Percentiles rank a stretch among this genome's conserved stretches.
Evolutionary conservation across 257 asterid species (phyloP).

Genomic region (Plantago ovata): DNA sequence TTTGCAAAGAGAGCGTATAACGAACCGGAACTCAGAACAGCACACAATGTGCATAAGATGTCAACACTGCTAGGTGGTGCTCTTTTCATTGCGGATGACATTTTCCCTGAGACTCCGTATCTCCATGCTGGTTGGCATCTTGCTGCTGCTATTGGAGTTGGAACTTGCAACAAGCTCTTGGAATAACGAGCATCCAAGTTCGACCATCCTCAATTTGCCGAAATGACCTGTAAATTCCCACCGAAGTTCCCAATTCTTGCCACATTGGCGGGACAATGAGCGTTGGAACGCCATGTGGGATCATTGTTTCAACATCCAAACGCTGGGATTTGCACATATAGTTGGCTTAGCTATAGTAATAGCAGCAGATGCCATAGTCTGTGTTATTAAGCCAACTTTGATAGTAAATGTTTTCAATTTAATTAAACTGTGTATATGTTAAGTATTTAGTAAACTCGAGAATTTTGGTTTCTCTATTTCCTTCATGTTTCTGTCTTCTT

Average conservation of each 20-base stretch:
- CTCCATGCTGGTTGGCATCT: constrained; percentile 94
- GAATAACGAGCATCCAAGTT: constrained; percentile 27
- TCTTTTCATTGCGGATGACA: constrained; percentile 71
- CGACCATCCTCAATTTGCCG: constrained; percentile 42
- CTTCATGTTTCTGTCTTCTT: not conserved
- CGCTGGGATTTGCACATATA: not conserved
- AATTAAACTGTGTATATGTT: constrained; percentile 8
- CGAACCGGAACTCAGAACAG: constrained; percentile 71
- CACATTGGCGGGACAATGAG: not conserved
- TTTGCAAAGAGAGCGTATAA: constrained; percentile 79
- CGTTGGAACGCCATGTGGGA: not conserved
- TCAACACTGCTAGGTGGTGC: constrained; percentile 74
- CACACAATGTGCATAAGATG: constrained; percentile 74
- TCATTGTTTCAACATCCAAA: not conserved
- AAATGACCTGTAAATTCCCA: constrained; percentile 29
- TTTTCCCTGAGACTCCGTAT: constrained; percentile 67
- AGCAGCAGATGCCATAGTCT: not conserved
- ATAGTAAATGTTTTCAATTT: not conserved
- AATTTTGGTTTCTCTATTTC: not conserved
- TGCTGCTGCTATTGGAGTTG: constrained; percentile 86
- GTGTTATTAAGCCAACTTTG: not conserved
- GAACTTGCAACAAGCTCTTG: constrained; percentile 81
- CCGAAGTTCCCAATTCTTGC: constrained; percentile 7
- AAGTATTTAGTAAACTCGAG: not conserved
- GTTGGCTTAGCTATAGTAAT: not conserved